A percentile compares a stretch with the other conserved stretches of the same genome.
phyloP scores from a whole-genome alignment of 805 yeast species.

The Candida qinlingensis region DNA sequence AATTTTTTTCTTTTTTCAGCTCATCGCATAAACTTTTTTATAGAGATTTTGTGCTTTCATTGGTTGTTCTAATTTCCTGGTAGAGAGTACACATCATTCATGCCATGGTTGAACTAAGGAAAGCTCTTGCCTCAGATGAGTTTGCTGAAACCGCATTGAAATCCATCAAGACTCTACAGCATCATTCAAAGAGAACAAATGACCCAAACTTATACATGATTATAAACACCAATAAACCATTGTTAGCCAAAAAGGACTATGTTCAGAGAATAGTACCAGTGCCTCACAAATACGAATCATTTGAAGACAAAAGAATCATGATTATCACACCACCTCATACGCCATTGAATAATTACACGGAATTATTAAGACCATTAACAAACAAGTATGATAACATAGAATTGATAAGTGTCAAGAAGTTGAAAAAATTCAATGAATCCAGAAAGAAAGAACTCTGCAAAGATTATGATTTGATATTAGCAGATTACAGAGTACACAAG shows the following conservation, averaged over 20 bases:
- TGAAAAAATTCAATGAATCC: slow-evolving; percentile 49
- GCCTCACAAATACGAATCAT: not conserved
- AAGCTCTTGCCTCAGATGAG: not conserved
- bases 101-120: not conserved
- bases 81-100: not conserved
- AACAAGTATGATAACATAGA: slow-evolving; percentile 15
- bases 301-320: slow-evolving; percentile 30
- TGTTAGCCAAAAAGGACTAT: slow-evolving; percentile 40
- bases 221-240: slow-evolving; percentile 42
- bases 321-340: slow-evolving; percentile 61
- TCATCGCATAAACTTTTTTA: not conserved
- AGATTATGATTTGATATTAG: slow-evolving; percentile 62
- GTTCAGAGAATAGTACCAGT: slow-evolving; percentile 58
- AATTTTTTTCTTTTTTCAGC: slow-evolving; percentile 2
- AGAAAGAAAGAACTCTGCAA: slow-evolving; percentile 44
- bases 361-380: slow-evolving; percentile 8
- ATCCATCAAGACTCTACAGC: slow-evolving; percentile 6
- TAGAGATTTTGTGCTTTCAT: too few relatives aligned
- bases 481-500: slow-evolving; percentile 64
- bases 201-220: slow-evolving; percentile 27
- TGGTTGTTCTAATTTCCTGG: too few relatives aligned
- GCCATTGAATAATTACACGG: slow-evolving; percentile 21
- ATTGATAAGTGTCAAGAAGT: slow-evolving; percentile 39
- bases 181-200: not conserved
- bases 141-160: not conserved